Evolutionary conservation across 1,284 basidiomycete genomes (phyloP).

Genomic region (Cutaneotrichosporon spelunceum): DNA sequence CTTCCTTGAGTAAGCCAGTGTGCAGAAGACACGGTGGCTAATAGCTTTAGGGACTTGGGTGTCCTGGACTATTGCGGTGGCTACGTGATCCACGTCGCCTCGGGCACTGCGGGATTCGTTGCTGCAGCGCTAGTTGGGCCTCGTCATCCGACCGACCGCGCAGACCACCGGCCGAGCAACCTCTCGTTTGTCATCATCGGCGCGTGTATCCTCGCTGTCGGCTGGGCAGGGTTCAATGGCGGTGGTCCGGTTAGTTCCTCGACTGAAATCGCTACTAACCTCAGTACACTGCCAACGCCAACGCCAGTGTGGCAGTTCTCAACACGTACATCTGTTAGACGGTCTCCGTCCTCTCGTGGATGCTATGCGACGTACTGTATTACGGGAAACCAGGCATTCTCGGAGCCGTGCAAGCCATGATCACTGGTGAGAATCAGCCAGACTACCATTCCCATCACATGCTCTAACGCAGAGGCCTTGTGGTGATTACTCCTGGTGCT

Average conservation of each 20-base stretch:
- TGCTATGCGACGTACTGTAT: not conserved
- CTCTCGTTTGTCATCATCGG: constrained; percentile 2
- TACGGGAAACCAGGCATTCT: not conserved
- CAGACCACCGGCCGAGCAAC: constrained; percentile 1
- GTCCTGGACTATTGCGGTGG: constrained; percentile 1
- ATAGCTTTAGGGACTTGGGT: not conserved
- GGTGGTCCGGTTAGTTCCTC: not conserved
- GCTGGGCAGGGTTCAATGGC: not conserved
- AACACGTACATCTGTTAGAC: constrained; percentile 2
- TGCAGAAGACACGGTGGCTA: not conserved
- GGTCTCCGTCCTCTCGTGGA: not conserved
- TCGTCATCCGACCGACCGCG: not conserved
- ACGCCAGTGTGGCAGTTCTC: not conserved
- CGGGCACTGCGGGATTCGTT: not conserved
- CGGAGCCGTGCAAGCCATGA: not conserved
- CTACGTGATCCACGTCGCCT: constrained; percentile 2
- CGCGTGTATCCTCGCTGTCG: constrained; percentile 2
- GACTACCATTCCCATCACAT: not conserved
- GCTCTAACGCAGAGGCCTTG: not conserved
- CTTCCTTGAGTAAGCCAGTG: not conserved
- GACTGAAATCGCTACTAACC: not conserved
- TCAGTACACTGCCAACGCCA: not conserved
- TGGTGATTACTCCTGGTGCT: not conserved
- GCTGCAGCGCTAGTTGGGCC: not conserved
- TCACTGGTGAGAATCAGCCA: not conserved